These are phyloP conservation scores for Ottelia alismoides DNA, from an alignment of 106 monocot species.

Conservation along the genomic window DNA sequence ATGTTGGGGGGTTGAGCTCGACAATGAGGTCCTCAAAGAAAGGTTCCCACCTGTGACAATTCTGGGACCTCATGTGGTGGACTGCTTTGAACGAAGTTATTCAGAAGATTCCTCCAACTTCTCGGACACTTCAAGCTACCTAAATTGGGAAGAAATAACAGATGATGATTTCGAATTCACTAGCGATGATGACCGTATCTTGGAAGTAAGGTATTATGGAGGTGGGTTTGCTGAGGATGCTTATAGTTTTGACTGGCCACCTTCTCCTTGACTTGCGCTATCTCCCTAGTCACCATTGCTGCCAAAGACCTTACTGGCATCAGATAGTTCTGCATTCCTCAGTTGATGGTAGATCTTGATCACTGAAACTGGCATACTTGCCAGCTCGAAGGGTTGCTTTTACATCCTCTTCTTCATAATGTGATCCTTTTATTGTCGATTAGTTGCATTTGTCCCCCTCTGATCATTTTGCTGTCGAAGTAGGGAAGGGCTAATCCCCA, in stretches of 20 bases:
- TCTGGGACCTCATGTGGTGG: conserved; percentile 50
- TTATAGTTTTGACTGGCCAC: conserved; percentile 63
- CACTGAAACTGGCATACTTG: too few species aligned
- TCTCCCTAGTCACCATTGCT: too few species aligned
- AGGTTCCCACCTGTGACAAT: conserved; percentile 36
- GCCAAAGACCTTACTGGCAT: too few species aligned
- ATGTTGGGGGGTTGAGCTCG: conserved; percentile 88
- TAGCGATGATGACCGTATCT: conserved; percentile 40
- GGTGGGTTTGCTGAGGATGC: conserved; percentile 43
- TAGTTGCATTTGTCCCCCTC: too few species aligned
- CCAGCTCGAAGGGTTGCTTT: too few species aligned
- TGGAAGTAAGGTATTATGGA: conserved; percentile 81
- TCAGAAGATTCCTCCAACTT: conserved; percentile 69
- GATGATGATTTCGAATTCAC: conserved; percentile 32
- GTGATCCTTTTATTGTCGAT: too few species aligned
- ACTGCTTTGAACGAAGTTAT: conserved; percentile 39
- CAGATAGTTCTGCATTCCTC: too few species aligned
- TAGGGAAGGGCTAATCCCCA: too few species aligned
- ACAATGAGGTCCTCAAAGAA: conserved; percentile 55
- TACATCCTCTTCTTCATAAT: too few species aligned
- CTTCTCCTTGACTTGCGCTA: conserved; percentile 86
- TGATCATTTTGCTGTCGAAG: too few species aligned
- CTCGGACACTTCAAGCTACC: conserved; percentile 59
- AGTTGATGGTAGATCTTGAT: too few species aligned
- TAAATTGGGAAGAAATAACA: conserved; percentile 71